Base-by-base conservation (phyloP, 1,284 basidiomycete genomes). In the Trichosporon sp. region DNA sequence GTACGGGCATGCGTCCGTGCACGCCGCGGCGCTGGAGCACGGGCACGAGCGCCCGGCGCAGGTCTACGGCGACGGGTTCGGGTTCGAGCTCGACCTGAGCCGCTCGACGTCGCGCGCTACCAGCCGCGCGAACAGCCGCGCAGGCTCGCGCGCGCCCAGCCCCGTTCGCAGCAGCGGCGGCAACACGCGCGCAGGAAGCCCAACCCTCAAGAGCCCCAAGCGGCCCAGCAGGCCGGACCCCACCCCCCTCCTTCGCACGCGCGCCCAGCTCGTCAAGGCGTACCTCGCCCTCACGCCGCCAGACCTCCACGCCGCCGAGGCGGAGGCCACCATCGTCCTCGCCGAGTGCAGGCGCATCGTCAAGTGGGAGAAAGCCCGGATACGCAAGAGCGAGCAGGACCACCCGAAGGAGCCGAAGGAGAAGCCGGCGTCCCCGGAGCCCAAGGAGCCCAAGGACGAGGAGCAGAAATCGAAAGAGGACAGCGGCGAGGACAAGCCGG, bases 181-280 rank as follows among this genome's bases (percentile, higher is more conserved):
- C 11, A 23, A 29, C 27, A 27, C 58, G 18, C 18, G 63, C 6
- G 35, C 27, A 23, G 27, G 27, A n/a, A 47, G n/a, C 25, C 47
- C 47, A 8, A 44, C 18, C 38, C n/a, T 18, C 34, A 35, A 42
- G 32, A 18, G 29, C 56, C n/a, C 47, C 18, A 51, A 25, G 35
- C 29, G 47, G 1, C 64, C 23, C 11, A 44, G 35, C 15, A 42
- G 42, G 8, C 38, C 44, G 13, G 53, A 68, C 27, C 69, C 67
- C 34, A 66, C 65, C 0, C 38, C 68, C 8, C 65, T 77, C 7
- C 66, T 76, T 56, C 9, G 64, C 21, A 67, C 72, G 1, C 72
- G 78, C 18, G 27, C 75, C 12, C 75, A 76, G 1, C 68, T 79
- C 12, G 78, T 76, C 1, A 67, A 65, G 44, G 69, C 74, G 9